phyloP scores from a whole-genome alignment of 768 basidiomycete species.

The Calocera viscosa region DNA sequence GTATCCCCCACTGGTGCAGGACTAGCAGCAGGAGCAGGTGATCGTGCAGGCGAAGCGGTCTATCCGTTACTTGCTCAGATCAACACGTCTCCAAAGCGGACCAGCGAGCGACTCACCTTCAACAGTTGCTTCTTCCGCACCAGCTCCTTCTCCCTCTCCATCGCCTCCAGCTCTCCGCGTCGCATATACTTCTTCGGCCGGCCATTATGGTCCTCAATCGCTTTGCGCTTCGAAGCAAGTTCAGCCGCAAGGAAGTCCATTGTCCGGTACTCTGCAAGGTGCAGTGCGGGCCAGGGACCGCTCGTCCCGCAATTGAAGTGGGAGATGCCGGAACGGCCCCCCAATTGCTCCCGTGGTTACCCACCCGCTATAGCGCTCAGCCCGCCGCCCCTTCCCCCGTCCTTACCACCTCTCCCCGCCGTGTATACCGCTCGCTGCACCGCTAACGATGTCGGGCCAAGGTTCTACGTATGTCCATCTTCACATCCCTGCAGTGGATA shows the following conservation, averaged over 20 bases:
- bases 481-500: neutral
- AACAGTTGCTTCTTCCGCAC: constrained; percentile 32
- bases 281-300: neutral
- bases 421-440: neutral
- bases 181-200: constrained; percentile 79
- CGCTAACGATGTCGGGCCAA: neutral
- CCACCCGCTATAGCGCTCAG: neutral
- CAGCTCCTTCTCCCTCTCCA: constrained; percentile 37
- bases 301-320: neutral
- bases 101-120: constrained; percentile 18
- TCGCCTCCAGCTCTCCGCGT: constrained; percentile 73
- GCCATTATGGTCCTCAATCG: constrained; percentile 38
- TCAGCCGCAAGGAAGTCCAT: constrained; percentile 92
- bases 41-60: neutral
- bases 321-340: neutral
- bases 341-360: neutral
- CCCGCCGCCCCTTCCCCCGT: neutral
- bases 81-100: constrained; percentile 3
- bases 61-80: neutral
- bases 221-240: constrained; percentile 77
- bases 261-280: neutral
- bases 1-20: constrained; percentile 28
- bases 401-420: neutral
- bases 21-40: constrained; percentile 11
- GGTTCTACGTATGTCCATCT: neutral